Evolutionary conservation across 805 yeast genomes (phyloP), one percentile per base, ranked within the genome.

Genomic region (Lipomyces japonicus): DNA sequence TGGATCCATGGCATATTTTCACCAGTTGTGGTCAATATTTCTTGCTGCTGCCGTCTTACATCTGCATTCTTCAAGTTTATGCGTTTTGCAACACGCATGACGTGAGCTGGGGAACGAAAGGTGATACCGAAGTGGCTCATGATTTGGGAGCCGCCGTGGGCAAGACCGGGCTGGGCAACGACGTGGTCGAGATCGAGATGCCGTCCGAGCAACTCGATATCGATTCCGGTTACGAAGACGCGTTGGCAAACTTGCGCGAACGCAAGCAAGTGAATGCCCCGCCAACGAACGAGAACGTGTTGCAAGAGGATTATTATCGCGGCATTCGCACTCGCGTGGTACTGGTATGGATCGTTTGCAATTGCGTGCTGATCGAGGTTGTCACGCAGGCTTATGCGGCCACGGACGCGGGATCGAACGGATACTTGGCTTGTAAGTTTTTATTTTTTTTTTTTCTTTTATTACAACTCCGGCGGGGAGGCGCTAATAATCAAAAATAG

Each of bases 91-190:
- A 91, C 67, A 91, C 97, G 2, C 97, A 91, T 70, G 98, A 91
- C 73, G 96, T 93, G 44, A 86, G 96, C 0, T 91, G 98, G 98
- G 98, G 98, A 69, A 91, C 98, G 1, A 91, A 91, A 66, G 98
- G 98, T 59, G 96, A 90, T 53, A 85, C 83, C 57, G 79, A 78
- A 53, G 84, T 80, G 40, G 77, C 80, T 18, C 79, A 79, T 57
- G 84, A 79, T 53, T 72, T 83, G 32, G 90, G 95, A 42, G 82
- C 86, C 39, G 95, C 95, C 43, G 85, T 86, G 26, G 42, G 25
- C n/a, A 45, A 44, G 12, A 83, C 83, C 53, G 93, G 84, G 47
- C 78, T 84, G 50, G 95, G 95, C 45, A 84, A 82, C 55, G 90
- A 86, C 64, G 84, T 88, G 35, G 88, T 86, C 38, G 89, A 85